A percentile compares a stretch with the other conserved stretches of the same genome.
Conservation (phyloP, 2,329 filamentous ascomycete genomes). For the Ciborinia camelliae region DNA sequence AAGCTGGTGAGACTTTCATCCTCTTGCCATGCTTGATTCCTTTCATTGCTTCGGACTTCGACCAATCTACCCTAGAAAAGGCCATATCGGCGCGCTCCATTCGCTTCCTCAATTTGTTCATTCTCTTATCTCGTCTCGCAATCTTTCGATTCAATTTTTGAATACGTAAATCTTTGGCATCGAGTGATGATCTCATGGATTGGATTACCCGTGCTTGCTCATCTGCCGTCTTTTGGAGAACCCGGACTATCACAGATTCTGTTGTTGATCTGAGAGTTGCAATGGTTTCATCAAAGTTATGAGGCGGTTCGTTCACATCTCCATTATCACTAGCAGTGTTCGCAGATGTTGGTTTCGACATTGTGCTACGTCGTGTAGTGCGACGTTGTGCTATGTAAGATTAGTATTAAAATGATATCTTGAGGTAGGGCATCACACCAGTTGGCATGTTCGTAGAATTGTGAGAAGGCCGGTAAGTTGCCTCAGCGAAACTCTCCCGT, state of each 20-base stretch:
- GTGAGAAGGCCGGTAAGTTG: not conserved
- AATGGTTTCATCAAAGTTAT: not conserved
- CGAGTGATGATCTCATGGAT: not conserved
- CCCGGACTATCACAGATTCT: not conserved
- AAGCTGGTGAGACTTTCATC: not conserved
- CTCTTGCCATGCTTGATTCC: not conserved
- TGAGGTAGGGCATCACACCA: not conserved
- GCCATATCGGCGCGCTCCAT: not conserved
- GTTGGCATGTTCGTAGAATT: not conserved
- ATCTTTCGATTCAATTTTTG: slow-evolving; percentile 5
- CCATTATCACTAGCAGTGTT: not conserved
- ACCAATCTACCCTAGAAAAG: not conserved
- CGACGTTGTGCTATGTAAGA: not conserved
- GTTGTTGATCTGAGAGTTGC: not conserved
- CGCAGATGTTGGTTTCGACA: not conserved
- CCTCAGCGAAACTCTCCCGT: not conserved
- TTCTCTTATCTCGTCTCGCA: not conserved
- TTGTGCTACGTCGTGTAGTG: not conserved
- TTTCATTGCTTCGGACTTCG: not conserved
- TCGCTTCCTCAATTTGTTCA: not conserved
- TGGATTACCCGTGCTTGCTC: not conserved
- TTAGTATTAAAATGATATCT: not conserved
- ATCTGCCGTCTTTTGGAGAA: not conserved
- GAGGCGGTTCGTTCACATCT: not conserved
- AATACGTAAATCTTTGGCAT: not conserved